Conservation (phyloP, 2,329 filamentous ascomycete genomes). For the Fusarium pilosicola region DNA sequence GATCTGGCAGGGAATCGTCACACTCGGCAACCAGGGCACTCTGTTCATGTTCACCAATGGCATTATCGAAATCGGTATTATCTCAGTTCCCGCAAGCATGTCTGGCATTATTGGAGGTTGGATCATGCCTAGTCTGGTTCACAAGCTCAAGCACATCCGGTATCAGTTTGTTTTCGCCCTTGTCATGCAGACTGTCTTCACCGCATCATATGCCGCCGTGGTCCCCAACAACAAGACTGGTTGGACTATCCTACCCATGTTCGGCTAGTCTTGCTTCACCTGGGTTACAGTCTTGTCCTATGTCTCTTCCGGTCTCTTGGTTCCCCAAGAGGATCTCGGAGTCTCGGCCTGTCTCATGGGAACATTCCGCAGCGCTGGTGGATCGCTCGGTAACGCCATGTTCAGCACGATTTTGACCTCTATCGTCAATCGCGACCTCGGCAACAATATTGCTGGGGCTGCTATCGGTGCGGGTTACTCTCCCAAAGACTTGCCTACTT, state of each 20-base stretch:
- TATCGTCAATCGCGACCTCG: slow-evolving; percentile 1
- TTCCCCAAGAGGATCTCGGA: slow-evolving; percentile 7
- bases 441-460: slow-evolving; percentile 3
- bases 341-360: slow-evolving; percentile 10
- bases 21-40: not conserved
- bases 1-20: slow-evolving; percentile 10
- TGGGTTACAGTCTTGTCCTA: slow-evolving; percentile 11
- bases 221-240: slow-evolving; percentile 4
- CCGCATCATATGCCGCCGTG: not conserved
- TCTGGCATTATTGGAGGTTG: slow-evolving; percentile 12
- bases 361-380: slow-evolving; percentile 14
- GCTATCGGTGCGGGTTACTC: not conserved
- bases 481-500: not conserved
- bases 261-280: slow-evolving; percentile 7
- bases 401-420: slow-evolving; percentile 15
- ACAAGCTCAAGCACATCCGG: slow-evolving; percentile 16
- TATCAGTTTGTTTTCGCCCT: slow-evolving; percentile 14
- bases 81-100: not conserved
- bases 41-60: slow-evolving; percentile 17
- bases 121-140: slow-evolving; percentile 12
- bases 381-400: slow-evolving; percentile 15
- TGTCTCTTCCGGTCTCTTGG: slow-evolving; percentile 6
- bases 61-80: not conserved
- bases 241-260: slow-evolving; percentile 6
- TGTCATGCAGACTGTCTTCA: slow-evolving; percentile 2